Evolutionary conservation across 2,329 filamentous ascomycete genomes (phyloP).

Genomic region (Erysiphe neolycopersici): DNA sequence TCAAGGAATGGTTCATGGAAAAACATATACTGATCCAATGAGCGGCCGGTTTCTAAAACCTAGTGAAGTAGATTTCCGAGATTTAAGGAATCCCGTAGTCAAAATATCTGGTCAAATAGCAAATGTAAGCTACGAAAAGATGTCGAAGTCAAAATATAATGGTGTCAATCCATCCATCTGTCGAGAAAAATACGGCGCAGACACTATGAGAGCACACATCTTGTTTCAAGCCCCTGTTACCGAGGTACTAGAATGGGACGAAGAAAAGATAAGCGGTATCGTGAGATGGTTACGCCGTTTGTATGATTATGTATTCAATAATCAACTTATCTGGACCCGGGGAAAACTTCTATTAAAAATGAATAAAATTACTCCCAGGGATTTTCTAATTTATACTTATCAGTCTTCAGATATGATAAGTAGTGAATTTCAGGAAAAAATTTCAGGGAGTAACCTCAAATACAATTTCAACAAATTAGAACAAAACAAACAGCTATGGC

Average conservation of each 20-base stretch:
- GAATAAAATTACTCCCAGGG: no score
- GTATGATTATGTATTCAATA: constrained; percentile 7
- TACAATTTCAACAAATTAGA: not conserved
- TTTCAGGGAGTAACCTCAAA: not conserved
- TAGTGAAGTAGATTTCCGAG: constrained; percentile 40
- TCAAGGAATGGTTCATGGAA: constrained; percentile 83
- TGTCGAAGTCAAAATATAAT: constrained; percentile 89
- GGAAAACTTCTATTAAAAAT: no score
- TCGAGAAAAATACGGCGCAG: constrained; percentile 51
- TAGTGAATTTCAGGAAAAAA: no score
- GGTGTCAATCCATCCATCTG: constrained; percentile 57
- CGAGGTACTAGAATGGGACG: constrained; percentile 73
- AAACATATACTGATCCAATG: constrained; percentile 48
- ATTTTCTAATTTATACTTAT: no score
- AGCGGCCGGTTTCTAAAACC: constrained; percentile 55
- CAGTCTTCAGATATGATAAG: not conserved
- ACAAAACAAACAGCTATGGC: constrained; percentile 23
- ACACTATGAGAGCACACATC: constrained; percentile 64
- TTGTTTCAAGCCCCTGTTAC: constrained; percentile 68
- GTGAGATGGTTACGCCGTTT: constrained; percentile 55
- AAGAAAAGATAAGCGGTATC: constrained; percentile 53
- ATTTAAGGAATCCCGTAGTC: constrained; percentile 29
- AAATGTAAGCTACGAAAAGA: constrained; percentile 54
- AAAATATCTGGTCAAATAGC: constrained; percentile 29
- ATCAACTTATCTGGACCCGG: not conserved